Percentiles rank a stretch among this genome's conserved stretches.
Conservation (phyloP, 768 basidiomycete genomes). For the Pulveroboletus sp. region DNA sequence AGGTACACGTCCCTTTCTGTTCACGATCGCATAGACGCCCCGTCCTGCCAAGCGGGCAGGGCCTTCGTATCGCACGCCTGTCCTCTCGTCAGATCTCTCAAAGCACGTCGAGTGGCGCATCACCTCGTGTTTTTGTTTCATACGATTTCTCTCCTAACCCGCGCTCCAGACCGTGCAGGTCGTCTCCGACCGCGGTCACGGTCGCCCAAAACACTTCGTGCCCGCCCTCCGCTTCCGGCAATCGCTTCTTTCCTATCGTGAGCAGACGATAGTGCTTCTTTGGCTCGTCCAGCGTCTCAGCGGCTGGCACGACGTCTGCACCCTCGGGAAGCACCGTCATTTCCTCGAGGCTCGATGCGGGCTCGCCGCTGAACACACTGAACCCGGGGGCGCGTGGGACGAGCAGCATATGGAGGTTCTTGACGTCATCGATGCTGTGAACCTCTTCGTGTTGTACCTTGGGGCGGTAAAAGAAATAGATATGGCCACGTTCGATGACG, state of each 20-base stretch:
- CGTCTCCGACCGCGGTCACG: slow-evolving; percentile 37
- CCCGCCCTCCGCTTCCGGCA: slow-evolving; percentile 45
- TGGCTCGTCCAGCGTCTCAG: neutral
- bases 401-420: slow-evolving; percentile 57
- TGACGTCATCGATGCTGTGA: slow-evolving; percentile 52
- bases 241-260: slow-evolving; percentile 54
- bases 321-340: slow-evolving; percentile 43
- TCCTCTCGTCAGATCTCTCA: neutral
- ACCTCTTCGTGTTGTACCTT: slow-evolving; percentile 51
- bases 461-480: slow-evolving; percentile 65
- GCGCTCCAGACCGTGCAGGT: neutral
- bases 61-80: slow-evolving; percentile 50
- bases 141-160: slow-evolving; percentile 38
- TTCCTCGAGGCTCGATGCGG: slow-evolving; percentile 28
- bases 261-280: slow-evolving; percentile 49
- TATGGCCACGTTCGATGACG: slow-evolving; percentile 54
- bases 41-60: slow-evolving; percentile 51
- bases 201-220: too few species aligned
- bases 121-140: slow-evolving; percentile 60
- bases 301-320: slow-evolving; percentile 37
- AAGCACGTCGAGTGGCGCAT: too few species aligned
- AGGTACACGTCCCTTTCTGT: slow-evolving; percentile 40
- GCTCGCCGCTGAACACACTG: slow-evolving; percentile 14
- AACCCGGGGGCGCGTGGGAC: slow-evolving; percentile 52
- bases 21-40: slow-evolving; percentile 59